These are phyloP conservation scores for Elsinoe ampelina DNA, from an alignment of 2,329 filamentous ascomycete species.

Conservation along the genomic window DNA sequence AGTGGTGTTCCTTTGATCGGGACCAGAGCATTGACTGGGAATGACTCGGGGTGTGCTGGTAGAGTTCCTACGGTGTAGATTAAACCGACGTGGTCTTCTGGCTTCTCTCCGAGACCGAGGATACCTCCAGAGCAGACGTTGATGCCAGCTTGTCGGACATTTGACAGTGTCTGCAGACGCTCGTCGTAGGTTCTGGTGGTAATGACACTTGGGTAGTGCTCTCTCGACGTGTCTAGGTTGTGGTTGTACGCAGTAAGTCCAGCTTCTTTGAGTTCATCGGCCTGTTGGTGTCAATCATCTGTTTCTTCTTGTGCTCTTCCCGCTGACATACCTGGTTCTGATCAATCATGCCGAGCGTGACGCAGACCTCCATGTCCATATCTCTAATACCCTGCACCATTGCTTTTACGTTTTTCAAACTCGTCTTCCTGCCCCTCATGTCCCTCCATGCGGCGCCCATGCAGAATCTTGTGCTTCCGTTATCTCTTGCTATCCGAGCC, in stretches of 20 bases:
- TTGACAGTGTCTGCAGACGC: slow-evolving; percentile 64
- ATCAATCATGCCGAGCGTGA: slow-evolving; percentile 93
- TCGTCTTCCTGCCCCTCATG: slow-evolving; percentile 82
- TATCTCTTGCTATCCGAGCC: slow-evolving; percentile 66
- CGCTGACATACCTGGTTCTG: slow-evolving; percentile 17
- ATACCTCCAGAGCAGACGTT: slow-evolving; percentile 89
- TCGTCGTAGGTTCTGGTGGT: slow-evolving; percentile 82
- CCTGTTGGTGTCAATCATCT: slow-evolving; percentile 37
- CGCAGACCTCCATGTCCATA: slow-evolving; percentile 83
- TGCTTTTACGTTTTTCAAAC: slow-evolving; percentile 70
- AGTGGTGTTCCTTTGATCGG: slow-evolving; percentile 85
- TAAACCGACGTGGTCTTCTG: slow-evolving; percentile 70
- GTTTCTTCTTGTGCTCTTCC: neutral
- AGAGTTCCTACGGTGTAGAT: slow-evolving; percentile 75
- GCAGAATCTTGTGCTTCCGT: slow-evolving; percentile 85
- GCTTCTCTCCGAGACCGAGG: slow-evolving; percentile 70
- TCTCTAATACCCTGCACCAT: slow-evolving; percentile 76
- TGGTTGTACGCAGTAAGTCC: slow-evolving; percentile 90
- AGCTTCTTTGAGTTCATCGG: slow-evolving; percentile 70
- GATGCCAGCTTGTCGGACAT: slow-evolving; percentile 78
- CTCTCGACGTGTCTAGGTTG: slow-evolving; percentile 82
- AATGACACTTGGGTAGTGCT: slow-evolving; percentile 81
- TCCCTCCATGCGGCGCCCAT: slow-evolving; percentile 93
- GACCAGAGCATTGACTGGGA: slow-evolving; percentile 84
- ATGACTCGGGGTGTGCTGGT: slow-evolving; percentile 75